Evolutionary conservation across 768 basidiomycete species (phyloP).

Genomic region (Boletus coccyginus): DNA sequence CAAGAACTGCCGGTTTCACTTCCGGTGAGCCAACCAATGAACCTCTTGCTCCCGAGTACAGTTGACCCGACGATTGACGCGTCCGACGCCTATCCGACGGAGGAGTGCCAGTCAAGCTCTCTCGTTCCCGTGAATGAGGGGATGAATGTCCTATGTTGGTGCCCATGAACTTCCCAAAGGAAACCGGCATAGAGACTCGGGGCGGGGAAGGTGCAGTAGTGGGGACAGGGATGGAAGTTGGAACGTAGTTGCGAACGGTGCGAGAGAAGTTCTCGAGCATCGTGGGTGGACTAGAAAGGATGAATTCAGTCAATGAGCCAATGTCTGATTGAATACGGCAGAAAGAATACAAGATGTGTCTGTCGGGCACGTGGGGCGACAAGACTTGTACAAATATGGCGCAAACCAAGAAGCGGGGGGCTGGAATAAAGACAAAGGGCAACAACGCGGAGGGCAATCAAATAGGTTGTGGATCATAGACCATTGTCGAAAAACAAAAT

Average conservation of each 20-base stretch:
- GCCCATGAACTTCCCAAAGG: slow-evolving; percentile 43
- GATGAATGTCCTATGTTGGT: slow-evolving; percentile 20
- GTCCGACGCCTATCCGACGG: slow-evolving; percentile 9
- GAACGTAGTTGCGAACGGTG: slow-evolving; percentile 53
- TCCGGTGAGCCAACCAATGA: slow-evolving; percentile 15
- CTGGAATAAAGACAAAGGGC: slow-evolving; percentile 10
- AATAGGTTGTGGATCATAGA: neutral
- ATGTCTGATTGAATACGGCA: neutral
- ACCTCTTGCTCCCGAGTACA: slow-evolving; percentile 2
- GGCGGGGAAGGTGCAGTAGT: slow-evolving; percentile 47
- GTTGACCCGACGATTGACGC: slow-evolving; percentile 8
- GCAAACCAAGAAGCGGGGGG: neutral
- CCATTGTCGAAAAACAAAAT: neutral
- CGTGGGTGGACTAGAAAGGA: slow-evolving; percentile 41
- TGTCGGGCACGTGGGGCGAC: slow-evolving; percentile 15
- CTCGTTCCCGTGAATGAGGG: slow-evolving; percentile 7
- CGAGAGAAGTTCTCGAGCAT: slow-evolving; percentile 52
- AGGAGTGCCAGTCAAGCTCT: slow-evolving; percentile 5
- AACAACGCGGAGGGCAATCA: slow-evolving; percentile 9
- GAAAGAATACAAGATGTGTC: neutral
- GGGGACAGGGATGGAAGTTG: slow-evolving; percentile 49
- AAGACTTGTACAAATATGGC: slow-evolving; percentile 14
- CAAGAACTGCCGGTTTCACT: slow-evolving; percentile 6
- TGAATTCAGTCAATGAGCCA: slow-evolving; percentile 12
- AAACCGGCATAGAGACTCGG: slow-evolving; percentile 47